These are phyloP conservation scores for Tricholoma bakamatsutake DNA, from an alignment of 768 basidiomycete species.

Conservation along the genomic window DNA sequence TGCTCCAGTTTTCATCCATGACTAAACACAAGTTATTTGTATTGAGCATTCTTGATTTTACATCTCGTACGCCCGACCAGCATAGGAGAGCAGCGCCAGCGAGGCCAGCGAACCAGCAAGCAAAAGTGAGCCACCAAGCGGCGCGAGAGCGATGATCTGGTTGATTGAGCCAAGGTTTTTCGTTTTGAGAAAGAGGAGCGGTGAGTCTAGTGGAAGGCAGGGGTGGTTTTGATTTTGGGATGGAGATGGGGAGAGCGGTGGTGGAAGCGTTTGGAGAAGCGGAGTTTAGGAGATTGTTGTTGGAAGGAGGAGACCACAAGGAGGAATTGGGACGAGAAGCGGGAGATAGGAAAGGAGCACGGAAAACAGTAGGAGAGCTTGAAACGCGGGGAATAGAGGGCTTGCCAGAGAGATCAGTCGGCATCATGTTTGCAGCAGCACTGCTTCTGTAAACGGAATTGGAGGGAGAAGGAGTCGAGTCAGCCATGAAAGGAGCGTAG, in stretches of 20 bases:
- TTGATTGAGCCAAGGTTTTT: constrained; percentile 58
- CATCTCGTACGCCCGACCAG: constrained; percentile 44
- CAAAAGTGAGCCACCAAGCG: constrained; percentile 44
- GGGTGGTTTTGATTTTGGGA: constrained; percentile 31
- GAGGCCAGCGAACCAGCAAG: constrained; percentile 48
- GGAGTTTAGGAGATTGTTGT: constrained; percentile 30
- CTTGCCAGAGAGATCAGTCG: background rate
- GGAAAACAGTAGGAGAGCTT: constrained; percentile 45
- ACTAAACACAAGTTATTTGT: constrained; percentile 52
- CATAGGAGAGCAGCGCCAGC: constrained; percentile 45
- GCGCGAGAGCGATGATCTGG: constrained; percentile 22
- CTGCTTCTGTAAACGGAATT: constrained; percentile 38
- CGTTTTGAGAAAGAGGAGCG: constrained; percentile 41
- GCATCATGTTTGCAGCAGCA: constrained; percentile 35
- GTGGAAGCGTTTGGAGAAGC: constrained; percentile 21
- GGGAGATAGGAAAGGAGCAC: constrained; percentile 65
- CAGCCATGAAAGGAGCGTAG: constrained; percentile 44
- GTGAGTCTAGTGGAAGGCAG: constrained; percentile 44
- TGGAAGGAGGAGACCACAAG: constrained; percentile 47
- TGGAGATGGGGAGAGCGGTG: constrained; percentile 14
- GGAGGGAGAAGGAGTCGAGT: constrained; percentile 12
- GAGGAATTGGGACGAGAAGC: constrained; percentile 58
- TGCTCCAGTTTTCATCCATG: constrained; percentile 63
- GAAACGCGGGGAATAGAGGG: constrained; percentile 24
- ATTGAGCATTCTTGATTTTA: constrained; percentile 30